Evolutionary conservation across 805 yeast genomes (phyloP).

Genomic region (Metschnikowia arizonensis): DNA sequence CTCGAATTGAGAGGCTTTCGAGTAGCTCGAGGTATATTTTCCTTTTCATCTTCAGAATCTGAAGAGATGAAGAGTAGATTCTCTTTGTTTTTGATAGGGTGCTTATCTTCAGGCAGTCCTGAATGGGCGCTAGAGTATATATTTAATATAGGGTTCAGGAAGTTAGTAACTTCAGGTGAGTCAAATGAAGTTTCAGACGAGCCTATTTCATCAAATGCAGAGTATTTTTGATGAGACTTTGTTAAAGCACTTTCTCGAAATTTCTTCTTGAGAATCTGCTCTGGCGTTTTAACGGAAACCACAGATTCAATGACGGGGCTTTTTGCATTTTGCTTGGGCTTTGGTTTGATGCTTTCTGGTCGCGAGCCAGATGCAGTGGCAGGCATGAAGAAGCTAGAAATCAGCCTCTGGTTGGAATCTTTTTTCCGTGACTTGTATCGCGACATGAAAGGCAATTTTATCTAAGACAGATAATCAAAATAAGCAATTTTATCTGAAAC

Average conservation of each 20-base stretch:
- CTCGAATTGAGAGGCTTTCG: slow-evolving; percentile 1
- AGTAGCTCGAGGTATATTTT: slow-evolving; percentile 7
- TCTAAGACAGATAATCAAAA: neutral
- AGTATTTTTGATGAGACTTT: slow-evolving; percentile 11
- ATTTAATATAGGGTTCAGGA: slow-evolving; percentile 29
- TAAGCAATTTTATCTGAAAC: too few relatives aligned
- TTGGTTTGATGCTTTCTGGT: neutral
- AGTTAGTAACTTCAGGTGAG: slow-evolving; percentile 37
- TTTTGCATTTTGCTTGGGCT: neutral
- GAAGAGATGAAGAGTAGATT: slow-evolving; percentile 11
- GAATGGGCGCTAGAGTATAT: slow-evolving; percentile 8
- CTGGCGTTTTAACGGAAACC: slow-evolving; percentile 6
- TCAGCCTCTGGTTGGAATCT: slow-evolving; percentile 22
- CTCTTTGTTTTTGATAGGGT: neutral
- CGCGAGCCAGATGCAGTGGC: slow-evolving; percentile 4
- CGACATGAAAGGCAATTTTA: slow-evolving; percentile 3
- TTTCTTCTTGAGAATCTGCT: slow-evolving; percentile 1
- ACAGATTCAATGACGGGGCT: neutral
- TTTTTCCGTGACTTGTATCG: slow-evolving; percentile 14
- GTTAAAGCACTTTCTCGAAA: slow-evolving; percentile 5
- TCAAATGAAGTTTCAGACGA: slow-evolving; percentile 33
- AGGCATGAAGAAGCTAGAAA: slow-evolving; percentile 27
- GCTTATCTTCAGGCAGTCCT: slow-evolving; percentile 16
- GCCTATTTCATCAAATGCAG: slow-evolving; percentile 18
- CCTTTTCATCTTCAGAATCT: slow-evolving; percentile 13